Conservation (phyloP, 371 early-diverging fungal genomes). For the Smittium culicis region DNA sequence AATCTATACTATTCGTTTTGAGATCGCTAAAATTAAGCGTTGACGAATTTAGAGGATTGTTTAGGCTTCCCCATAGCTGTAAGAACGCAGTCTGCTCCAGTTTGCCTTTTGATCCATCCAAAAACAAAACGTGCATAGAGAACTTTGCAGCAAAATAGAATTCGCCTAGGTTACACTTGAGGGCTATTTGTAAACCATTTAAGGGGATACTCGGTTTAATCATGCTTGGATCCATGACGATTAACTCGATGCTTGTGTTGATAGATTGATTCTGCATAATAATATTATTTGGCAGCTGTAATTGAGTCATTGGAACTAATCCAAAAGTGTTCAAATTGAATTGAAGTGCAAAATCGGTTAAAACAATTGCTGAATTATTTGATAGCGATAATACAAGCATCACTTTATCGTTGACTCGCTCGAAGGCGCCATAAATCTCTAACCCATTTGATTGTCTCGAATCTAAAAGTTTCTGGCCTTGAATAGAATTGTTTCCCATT, state of each 20-base stretch:
- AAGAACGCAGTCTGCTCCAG: slow-evolving; percentile 29
- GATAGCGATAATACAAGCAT: slow-evolving; percentile 39
- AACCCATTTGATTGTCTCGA: slow-evolving; percentile 32
- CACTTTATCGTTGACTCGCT: slow-evolving; percentile 26
- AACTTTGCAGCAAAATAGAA: slow-evolving; percentile 42
- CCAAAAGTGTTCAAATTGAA: slow-evolving; percentile 57
- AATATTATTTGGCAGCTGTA: slow-evolving; percentile 27
- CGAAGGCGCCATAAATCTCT: slow-evolving; percentile 34
- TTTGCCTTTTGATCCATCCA: slow-evolving; percentile 19
- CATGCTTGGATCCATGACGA: slow-evolving; percentile 23
- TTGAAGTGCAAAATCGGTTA: slow-evolving; percentile 55
- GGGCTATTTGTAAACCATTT: slow-evolving; percentile 47
- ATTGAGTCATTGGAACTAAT: slow-evolving; percentile 33
- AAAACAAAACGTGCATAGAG: slow-evolving; percentile 32
- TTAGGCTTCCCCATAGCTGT: slow-evolving; percentile 23
- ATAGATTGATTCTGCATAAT: slow-evolving; percentile 27
- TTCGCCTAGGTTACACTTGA: slow-evolving; percentile 45
- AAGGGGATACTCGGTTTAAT: slow-evolving; percentile 36
- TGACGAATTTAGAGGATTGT: slow-evolving; percentile 11
- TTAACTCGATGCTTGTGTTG: slow-evolving; percentile 34
- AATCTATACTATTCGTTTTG: slow-evolving; percentile 20
- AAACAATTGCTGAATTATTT: slow-evolving; percentile 30
- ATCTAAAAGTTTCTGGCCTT: slow-evolving; percentile 18
- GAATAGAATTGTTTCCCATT: background rate
- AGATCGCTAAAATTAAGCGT: slow-evolving; percentile 14